Evolutionary conservation across 2,329 filamentous ascomycete genomes (phyloP), one percentile per base, ranked within the genome.

Genomic region (Verticillium nubilum): DNA sequence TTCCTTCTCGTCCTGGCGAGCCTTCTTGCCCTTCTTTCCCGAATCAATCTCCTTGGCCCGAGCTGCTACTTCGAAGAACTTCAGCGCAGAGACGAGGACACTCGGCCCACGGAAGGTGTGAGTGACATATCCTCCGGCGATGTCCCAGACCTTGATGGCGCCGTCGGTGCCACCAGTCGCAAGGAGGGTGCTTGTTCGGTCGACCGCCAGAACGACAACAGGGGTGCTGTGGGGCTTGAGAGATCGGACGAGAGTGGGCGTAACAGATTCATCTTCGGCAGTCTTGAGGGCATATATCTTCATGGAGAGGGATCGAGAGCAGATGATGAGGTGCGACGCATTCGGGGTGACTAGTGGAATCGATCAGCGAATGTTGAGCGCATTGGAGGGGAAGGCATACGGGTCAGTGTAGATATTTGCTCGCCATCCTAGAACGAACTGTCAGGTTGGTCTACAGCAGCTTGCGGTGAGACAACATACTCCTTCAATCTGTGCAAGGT

Each of bases 261-360:
- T 84, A 62, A 93, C 81, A 4, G 79, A 74, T 37, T 84, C 80
- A 23, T 83, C 79, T 28, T 79, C 78, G 23, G 85, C 84, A 27
- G 80, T 78, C 57, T 82, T 81, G 27, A 99, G 80, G 19, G 88
- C 77, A 76, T 91, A 98, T 65, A 98, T 92, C 70, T 91, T 89
- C 92, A 98, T 96, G 6, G 92, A 93, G 58, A 97, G 81, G n/a
- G 94, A 98, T 66, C 94, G 88, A 19, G 95, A 99, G 78, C 93
- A 98, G 66, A 96, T 79, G 64, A 97, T 87, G 59, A 98, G 83
- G 73, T 97, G 92, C 27, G 91, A 92, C 9, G 87, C 92, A 62
- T 90, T 91, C 0, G 93, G 92, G 0, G 94, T 96, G 66, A 99
- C 89, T 92, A 66, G 23, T 27, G 17, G 55, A 50, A 28, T 31